phyloP scores from a whole-genome alignment of 306 rosid species.

The Prunus padus region DNA sequence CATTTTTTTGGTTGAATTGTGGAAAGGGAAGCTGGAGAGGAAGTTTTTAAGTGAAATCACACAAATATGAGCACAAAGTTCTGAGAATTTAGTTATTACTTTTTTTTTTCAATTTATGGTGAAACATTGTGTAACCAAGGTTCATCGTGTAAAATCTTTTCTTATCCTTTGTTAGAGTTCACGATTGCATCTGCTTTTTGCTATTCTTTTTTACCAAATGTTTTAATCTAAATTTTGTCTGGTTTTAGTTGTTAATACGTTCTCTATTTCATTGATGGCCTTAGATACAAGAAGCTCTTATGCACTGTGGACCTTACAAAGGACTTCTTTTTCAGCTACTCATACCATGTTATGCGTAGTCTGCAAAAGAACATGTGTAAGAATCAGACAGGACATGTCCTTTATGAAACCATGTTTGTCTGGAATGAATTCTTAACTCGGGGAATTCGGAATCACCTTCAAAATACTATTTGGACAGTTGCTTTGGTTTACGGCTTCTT shows the following conservation, averaged over 20 bases:
- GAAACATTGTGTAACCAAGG: conserved; percentile 5
- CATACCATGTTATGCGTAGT: conserved; percentile 91
- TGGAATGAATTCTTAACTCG: conserved; percentile 97
- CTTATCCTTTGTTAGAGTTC: neutral
- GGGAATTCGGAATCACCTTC: conserved; percentile 74
- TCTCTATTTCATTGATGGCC: conserved; percentile 51
- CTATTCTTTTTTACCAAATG: neutral
- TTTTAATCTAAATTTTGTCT: neutral
- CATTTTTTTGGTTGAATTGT: no score
- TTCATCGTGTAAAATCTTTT: neutral
- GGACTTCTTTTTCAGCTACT: conserved; percentile 99
- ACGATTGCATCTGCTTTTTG: neutral
- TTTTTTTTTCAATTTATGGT: neutral
- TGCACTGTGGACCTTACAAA: conserved; percentile 94
- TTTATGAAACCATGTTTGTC: conserved; percentile 88
- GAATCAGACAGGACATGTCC: conserved; percentile 46
- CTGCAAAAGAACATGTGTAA: conserved; percentile 83
- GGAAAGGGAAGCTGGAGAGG: no score
- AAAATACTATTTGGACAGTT: conserved; percentile 85
- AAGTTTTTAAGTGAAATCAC: neutral
- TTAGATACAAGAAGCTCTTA: conserved; percentile 98
- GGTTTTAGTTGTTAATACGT: conserved; percentile 33
- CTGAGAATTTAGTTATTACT: neutral
- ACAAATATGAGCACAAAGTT: neutral
- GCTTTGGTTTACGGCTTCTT: conserved; percentile 91